Evolutionary conservation across 140 eudicot species (phyloP), one percentile per base, ranked within the genome.

Genomic region (Eryngium alpinum): DNA sequence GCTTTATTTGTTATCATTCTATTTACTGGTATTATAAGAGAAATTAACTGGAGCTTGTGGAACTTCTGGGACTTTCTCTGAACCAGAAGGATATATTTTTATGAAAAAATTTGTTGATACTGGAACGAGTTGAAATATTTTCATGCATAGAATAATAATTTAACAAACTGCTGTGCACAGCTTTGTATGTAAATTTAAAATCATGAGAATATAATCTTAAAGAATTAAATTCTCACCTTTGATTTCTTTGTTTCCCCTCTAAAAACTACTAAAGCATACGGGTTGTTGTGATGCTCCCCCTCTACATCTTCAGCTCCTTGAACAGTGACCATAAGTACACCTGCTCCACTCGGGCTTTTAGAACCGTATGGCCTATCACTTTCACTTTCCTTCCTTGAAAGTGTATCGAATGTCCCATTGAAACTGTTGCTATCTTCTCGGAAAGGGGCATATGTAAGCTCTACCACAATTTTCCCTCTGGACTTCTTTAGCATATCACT

Each of bases 291-390:
- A 53, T 84, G 88, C 80, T 82, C 87, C 28, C 97, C 99, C 72
- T 92, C 99, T 3, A 95, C 94, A 82, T 91, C 96, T 72, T 95
- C 90, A 12, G 99, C 99, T 29, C 93, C 97, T 81, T 91, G 91
- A 17, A 95, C 87, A 4, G 88, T 90, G 82, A 95, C 92, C 82
- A 90, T 76, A 87, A 95, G 97, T 60, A 90, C 85, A 49, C 99
- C 99, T 25, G 97, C 92, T 74, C 97, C 94, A 60, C 79, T 83
- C 1, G 85, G 88, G 80, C 76, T 83, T 66, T 32, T 87, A 18
- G 78, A 82, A 50, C 86, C 85, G 4, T 82, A 80, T 76, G n/a
- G 46, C 28, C 83, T 63, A 9, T 80, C 88, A 56, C 78, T 82
- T 79, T 79, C 78, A 70, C 86, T 87, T 34, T 88, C 87, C 46